These are phyloP conservation scores for Cystobasidium ongulense DNA, from an alignment of 768 basidiomycete genomes.

Conservation along the genomic window DNA sequence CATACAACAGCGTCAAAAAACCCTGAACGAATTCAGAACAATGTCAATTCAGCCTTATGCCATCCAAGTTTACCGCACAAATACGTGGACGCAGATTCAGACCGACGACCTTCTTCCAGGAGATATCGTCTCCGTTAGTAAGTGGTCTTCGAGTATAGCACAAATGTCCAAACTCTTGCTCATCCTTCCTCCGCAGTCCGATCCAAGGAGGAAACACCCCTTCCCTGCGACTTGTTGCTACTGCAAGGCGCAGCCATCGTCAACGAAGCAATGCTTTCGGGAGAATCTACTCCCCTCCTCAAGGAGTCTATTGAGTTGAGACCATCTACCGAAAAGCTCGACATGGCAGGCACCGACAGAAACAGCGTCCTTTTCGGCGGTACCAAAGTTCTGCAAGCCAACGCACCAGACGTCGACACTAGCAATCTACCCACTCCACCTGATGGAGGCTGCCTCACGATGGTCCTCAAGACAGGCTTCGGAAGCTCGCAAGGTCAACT, in stretches of 20 bases:
- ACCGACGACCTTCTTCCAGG: conserved; percentile 84
- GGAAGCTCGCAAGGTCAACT: conserved; percentile 96
- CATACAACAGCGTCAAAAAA: conserved; percentile 66
- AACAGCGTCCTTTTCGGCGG: conserved; percentile 86
- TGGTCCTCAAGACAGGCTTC: conserved; percentile 90
- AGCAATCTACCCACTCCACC: conserved; percentile 47
- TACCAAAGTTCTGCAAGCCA: conserved; percentile 89
- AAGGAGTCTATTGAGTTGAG: conserved; percentile 89
- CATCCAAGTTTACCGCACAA: conserved; percentile 70
- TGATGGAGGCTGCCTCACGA: conserved; percentile 82
- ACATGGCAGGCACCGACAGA: conserved; percentile 78
- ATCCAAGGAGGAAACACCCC: conserved; percentile 64
- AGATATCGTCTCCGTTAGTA: conserved; percentile 73
- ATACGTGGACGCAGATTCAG: conserved; percentile 66
- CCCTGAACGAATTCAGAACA: conserved; percentile 87
- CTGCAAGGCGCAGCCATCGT: conserved; percentile 87
- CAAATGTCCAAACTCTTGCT: no score
- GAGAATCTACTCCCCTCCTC: conserved; percentile 91
- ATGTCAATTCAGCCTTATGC: conserved; percentile 90
- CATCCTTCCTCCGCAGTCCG: conserved; percentile 45
- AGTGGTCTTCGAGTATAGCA: no score
- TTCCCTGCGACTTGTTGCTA: conserved; percentile 90
- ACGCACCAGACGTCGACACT: conserved; percentile 46
- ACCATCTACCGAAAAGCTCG: conserved; percentile 63
- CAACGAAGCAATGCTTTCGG: conserved; percentile 98